Conservation (phyloP, 2,329 filamentous ascomycete genomes). For the Colletotrichum sp. region DNA sequence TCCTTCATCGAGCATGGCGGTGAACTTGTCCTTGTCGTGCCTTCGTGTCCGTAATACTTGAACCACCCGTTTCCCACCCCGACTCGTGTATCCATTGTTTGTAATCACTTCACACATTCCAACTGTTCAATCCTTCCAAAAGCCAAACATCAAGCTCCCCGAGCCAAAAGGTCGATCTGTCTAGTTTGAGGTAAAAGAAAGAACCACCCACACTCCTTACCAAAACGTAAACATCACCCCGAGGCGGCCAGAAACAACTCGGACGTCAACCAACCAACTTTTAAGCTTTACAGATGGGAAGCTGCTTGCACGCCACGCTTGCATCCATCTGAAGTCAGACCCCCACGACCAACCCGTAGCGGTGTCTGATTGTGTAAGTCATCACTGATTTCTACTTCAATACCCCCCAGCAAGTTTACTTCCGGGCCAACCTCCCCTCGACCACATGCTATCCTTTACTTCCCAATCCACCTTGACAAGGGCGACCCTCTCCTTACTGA, state of each 20-base stretch:
- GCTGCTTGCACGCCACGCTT: neutral
- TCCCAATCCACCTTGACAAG: neutral
- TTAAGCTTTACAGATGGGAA: neutral
- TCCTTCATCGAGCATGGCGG: constrained; percentile 8
- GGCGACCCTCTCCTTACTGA: constrained; percentile 15
- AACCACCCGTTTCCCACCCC: constrained; percentile 14
- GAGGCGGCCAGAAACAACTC: neutral
- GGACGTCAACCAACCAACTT: neutral
- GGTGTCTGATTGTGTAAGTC: constrained; percentile 9
- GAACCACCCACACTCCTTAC: neutral
- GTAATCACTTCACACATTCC: constrained; percentile 3
- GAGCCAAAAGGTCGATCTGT: neutral
- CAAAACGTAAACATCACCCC: neutral
- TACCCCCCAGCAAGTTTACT: neutral
- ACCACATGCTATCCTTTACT: neutral
- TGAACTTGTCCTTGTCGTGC: constrained; percentile 19
- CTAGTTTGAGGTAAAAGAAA: neutral
- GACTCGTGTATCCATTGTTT: neutral
- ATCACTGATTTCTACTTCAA: neutral
- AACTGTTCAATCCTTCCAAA: neutral
- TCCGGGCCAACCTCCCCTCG: neutral
- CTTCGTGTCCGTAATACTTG: constrained; percentile 14
- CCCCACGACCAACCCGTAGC: neutral
- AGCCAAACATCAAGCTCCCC: neutral
- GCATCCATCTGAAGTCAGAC: neutral